Conservation (phyloP, 192 early-diverging fungal species). For the Backusella macrospora region DNA sequence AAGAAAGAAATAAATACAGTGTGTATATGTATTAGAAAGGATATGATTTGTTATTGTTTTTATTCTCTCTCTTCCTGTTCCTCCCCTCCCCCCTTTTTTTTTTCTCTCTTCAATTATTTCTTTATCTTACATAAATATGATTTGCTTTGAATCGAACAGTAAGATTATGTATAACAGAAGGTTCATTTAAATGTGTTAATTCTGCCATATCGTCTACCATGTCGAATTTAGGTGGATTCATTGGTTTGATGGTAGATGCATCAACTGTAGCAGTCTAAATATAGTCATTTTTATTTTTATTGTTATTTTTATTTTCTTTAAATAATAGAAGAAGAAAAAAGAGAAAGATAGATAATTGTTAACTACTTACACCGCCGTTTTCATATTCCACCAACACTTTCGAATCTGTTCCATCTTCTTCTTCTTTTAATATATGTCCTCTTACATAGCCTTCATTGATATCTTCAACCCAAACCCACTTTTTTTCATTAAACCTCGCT, state of each 20-base stretch:
- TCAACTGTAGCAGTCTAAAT: constrained; percentile 6
- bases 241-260: constrained; percentile 84
- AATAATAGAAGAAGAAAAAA: neutral
- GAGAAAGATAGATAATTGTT: neutral
- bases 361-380: constrained; percentile 68
- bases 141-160: constrained; percentile 88
- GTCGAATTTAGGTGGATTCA: constrained; percentile 99
- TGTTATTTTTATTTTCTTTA: neutral
- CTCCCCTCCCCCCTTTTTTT: neutral
- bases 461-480: constrained; percentile 97
- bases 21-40: no score
- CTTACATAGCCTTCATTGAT: constrained; percentile 87
- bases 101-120: neutral
- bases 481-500: constrained; percentile 91
- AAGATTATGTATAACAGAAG: constrained; percentile 98
- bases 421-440: constrained; percentile 78
- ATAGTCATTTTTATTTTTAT: neutral
- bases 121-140: constrained; percentile 84
- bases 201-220: constrained; percentile 99
- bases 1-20: neutral
- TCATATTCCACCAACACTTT: constrained; percentile 74
- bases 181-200: constrained; percentile 94
- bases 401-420: constrained; percentile 50
- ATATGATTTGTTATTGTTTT: neutral
- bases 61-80: no score